Conservation (phyloP, 2,329 filamentous ascomycete genomes). For the Hymenoscyphus repandus region DNA sequence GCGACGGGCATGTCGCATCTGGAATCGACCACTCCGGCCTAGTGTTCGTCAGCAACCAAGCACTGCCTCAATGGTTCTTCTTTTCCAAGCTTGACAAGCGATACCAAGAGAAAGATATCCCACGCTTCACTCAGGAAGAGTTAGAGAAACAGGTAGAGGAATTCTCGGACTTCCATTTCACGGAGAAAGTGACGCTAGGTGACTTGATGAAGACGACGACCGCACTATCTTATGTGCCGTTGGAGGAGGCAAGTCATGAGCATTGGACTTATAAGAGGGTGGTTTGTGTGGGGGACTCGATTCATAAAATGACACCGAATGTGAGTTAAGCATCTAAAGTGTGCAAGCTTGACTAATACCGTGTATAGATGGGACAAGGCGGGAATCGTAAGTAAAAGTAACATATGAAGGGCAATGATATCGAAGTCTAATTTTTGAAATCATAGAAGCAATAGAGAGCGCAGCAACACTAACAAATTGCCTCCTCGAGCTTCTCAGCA, state of each 20-base stretch:
- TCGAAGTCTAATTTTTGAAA: not conserved
- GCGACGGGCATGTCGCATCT: constrained; percentile 10
- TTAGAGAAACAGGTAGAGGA: constrained; percentile 10
- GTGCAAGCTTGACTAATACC: not conserved
- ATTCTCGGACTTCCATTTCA: constrained; percentile 13
- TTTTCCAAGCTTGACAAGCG: constrained; percentile 17
- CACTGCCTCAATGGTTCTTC: constrained; percentile 21
- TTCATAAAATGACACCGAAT: constrained; percentile 29
- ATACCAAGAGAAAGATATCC: constrained; percentile 13
- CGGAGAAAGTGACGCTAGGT: constrained; percentile 12
- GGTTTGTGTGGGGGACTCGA: constrained; percentile 23
- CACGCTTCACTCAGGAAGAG: constrained; percentile 15
- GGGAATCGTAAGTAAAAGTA: constrained; percentile 33
- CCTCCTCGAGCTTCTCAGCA: constrained; percentile 13
- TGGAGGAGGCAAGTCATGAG: constrained; percentile 21
- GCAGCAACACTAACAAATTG: constrained; percentile 33
- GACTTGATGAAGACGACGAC: constrained; percentile 10
- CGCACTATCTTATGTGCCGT: constrained; percentile 8
- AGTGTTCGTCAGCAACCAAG: constrained; percentile 14
- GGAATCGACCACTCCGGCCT: constrained; percentile 17
- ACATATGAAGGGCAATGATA: no score
- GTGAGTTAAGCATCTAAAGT: constrained; percentile 17
- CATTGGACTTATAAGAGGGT: constrained; percentile 20
- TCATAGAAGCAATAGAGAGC: constrained; percentile 33
- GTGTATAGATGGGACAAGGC: constrained; percentile 31